phyloP scores from a whole-genome alignment of 495 filamentous ascomycete genomes.

The Bacidia rubella region DNA sequence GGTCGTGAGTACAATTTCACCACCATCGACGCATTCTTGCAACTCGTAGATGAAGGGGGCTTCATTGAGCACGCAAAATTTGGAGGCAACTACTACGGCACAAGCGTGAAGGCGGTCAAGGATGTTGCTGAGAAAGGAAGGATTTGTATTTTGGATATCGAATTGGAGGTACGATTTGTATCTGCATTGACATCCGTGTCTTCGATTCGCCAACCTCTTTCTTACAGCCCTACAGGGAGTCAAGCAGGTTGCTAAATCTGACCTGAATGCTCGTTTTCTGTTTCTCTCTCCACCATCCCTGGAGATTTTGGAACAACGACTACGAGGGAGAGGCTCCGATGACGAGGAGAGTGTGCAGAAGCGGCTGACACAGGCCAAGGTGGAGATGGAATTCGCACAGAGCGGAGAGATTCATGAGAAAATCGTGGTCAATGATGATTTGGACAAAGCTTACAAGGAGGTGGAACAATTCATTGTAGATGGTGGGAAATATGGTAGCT shows the following conservation, averaged over 20 bases:
- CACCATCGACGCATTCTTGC: slow-evolving; percentile 51
- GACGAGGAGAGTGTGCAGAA: slow-evolving; percentile 62
- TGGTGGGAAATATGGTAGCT: slow-evolving; percentile 28
- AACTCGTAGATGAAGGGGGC: slow-evolving; percentile 50
- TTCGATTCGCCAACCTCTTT: not conserved
- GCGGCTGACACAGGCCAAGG: slow-evolving; percentile 62
- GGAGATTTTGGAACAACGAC: slow-evolving; percentile 57
- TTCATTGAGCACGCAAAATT: slow-evolving; percentile 89
- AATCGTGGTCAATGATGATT: slow-evolving; percentile 78
- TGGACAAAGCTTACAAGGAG: slow-evolving; percentile 72
- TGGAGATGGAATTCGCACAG: slow-evolving; percentile 70
- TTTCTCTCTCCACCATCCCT: slow-evolving; percentile 74
- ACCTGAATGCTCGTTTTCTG: slow-evolving; percentile 65
- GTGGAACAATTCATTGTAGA: slow-evolving; percentile 53
- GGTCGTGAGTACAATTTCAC: slow-evolving; percentile 76
- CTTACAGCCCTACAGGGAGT: slow-evolving; percentile 52
- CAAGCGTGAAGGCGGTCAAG: slow-evolving; percentile 60
- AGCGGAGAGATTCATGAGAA: slow-evolving; percentile 65
- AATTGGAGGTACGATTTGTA: slow-evolving; percentile 57
- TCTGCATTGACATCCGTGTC: not conserved
- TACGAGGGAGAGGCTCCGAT: slow-evolving; percentile 77
- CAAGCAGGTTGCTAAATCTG: slow-evolving; percentile 71
- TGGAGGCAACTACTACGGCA: slow-evolving; percentile 81
- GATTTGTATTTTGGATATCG: slow-evolving; percentile 55
- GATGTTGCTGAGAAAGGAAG: slow-evolving; percentile 47